Evolutionary conservation across 257 asterid species (phyloP).

Genomic region (Solanum clarkiae): DNA sequence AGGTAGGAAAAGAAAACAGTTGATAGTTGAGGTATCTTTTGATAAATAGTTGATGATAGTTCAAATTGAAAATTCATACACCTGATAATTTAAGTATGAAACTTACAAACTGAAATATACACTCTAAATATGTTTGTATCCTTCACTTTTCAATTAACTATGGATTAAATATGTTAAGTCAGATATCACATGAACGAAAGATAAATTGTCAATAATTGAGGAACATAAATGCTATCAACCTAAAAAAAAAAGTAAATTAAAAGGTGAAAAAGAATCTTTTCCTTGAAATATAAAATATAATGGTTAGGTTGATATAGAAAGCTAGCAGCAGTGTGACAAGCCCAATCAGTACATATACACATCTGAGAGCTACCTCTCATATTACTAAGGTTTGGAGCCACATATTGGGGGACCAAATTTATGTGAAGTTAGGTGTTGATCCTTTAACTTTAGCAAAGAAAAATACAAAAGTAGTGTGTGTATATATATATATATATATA

Average conservation of each 20-base stretch:
- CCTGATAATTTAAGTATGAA: not conserved
- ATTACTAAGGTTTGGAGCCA: not conserved
- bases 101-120: too few relatives aligned
- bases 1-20: not conserved
- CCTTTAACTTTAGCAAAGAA: not conserved
- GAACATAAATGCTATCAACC: not conserved
- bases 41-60: not conserved
- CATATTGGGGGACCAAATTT: not conserved
- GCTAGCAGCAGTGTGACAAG: not conserved
- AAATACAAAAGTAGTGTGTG: not conserved
- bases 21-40: not conserved
- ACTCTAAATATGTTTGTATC: not conserved
- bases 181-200: not conserved
- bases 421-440: not conserved
- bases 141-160: not conserved
- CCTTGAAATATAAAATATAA: not conserved
- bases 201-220: not conserved
- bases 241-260: not conserved
- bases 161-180: not conserved
- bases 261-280: not conserved
- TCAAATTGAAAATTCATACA: not conserved
- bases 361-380: not conserved
- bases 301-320: not conserved
- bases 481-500: too few relatives aligned
- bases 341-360: not conserved